Evolutionary conservation across 495 filamentous ascomycete species (phyloP).

Genomic region (Penicillium longicatenatum): DNA sequence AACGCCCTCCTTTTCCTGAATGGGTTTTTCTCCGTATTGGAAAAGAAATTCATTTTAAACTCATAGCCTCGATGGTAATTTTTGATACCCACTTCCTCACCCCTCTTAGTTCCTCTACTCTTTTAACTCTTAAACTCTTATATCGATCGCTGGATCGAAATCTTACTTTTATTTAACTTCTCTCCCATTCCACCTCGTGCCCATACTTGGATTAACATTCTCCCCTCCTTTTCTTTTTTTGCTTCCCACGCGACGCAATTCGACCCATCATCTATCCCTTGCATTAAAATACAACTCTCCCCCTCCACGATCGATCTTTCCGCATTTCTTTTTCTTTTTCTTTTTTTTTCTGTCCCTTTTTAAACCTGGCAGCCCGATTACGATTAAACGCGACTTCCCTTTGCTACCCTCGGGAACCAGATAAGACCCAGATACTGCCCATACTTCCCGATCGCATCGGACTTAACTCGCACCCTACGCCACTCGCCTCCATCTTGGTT

Average conservation of each 20-base stretch:
- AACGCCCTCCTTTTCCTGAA: not conserved
- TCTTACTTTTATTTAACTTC: conserved; percentile 7
- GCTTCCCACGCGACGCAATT: conserved; percentile 16
- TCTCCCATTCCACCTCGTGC: conserved; percentile 18
- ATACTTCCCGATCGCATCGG: conserved; percentile 12
- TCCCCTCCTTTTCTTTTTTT: not conserved
- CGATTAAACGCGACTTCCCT: not conserved
- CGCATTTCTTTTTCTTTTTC: conserved; percentile 2
- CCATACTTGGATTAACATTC: conserved; percentile 33
- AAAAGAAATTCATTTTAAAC: not conserved
- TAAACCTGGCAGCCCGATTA: not conserved
- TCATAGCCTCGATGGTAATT: not conserved
- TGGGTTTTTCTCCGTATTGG: not conserved
- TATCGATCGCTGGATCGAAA: conserved; percentile 8
- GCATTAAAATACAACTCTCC: conserved; percentile 5
- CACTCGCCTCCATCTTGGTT: not conserved
- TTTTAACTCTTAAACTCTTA: conserved; percentile 3
- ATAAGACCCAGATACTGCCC: conserved; percentile 1
- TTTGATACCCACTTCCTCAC: not conserved
- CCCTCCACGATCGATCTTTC: conserved; percentile 20
- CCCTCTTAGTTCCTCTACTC: not conserved
- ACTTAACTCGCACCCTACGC: conserved; percentile 11
- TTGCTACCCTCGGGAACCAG: not conserved
- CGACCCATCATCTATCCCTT: conserved; percentile 22
- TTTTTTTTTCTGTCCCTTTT: conserved; percentile 3